Base-by-base conservation (phyloP, 2,329 filamentous ascomycete genomes). In the Metarhizium guizhouense region DNA sequence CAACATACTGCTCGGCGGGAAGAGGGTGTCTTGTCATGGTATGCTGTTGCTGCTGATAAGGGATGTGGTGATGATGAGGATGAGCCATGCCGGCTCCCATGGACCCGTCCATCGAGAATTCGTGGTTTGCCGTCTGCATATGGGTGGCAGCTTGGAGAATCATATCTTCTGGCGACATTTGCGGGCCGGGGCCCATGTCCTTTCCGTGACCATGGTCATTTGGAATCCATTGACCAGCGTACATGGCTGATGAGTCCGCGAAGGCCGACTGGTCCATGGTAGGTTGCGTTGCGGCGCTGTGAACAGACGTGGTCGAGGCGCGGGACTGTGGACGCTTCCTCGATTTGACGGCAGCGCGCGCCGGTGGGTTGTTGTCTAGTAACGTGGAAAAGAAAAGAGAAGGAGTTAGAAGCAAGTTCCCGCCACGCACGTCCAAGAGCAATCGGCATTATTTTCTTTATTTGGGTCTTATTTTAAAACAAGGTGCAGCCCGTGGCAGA, bases 101-200 rank as follows among this genome's bases (percentile, higher is more conserved):
- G 13, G 76, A 71, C 14, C 70, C 68, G 54, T 75, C 76, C 64
- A 84, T 75, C 30, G 73, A 65, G 20, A 78, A 72, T 52, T 82
- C 79, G 77, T 77, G 55, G 54, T 75, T 75, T 48, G 72, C 73
- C 51, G 74, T 71, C 59, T 81, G 78, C 63, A 84, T 74, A 59
- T 83, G 82, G 25, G 77, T 74, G 32, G 78, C 76, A 18, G 79
- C 77, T 55, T 82, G 79, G 58, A 85, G 71, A 51, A 85, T 77
- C 70, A 84, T 77, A 57, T 82, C 81, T 61, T 85, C 82, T 29
- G 79, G 70, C 3, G 79, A 76, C 72, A 85, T 75, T 54, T 77
- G 75, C 36, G 73, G 68, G 38, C 68, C 66, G 16, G 68, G 64
- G 7, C 67, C 64, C 59, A 81, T 74, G 51, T 75, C 73, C 62